Base-by-base conservation (phyloP, 2,329 filamentous ascomycete species). In the Amauroascus verrucosus region DNA sequence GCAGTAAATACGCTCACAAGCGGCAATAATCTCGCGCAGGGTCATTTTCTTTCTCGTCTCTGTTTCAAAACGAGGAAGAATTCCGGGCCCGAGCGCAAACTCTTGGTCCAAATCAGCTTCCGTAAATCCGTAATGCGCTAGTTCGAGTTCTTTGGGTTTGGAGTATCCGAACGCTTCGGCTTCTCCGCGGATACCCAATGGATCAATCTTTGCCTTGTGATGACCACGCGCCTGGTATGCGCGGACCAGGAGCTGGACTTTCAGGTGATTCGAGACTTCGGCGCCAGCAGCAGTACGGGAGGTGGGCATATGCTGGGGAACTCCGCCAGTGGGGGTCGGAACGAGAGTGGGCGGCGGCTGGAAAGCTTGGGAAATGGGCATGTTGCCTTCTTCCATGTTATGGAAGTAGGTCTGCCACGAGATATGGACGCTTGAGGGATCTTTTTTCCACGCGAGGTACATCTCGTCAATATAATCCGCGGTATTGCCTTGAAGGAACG, bases 401-500 rank as follows among this genome's bases (percentile, higher is more conserved):
- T 84, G 88, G 81, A 98, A 98, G 80, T 98, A 98, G 68, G 94
- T 84, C 76, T 95, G 91, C 93, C 93, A 98, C 70, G 93, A 98
- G 64, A 95, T 80, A 73, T 98, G 93, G 56, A 98, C 93, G 67
- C 88, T 95, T 64, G 83, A 80, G 50, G 93, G 90, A 64, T 98
- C 89, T 60, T 86, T 78, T 75, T 91, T 95, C 93, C 93, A 98
- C 69, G 90, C 84, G 76, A 96, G 77, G 74, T 98, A 98, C 93
- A 98, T 98, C 77, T 96, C 93, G 72, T 98, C 93, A 69, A 98
- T 88, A 76, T 98, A 98, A 77, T 95, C 96, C 73, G 93, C 93
- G 57, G 91, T 93, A 77, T 88, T 97, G 62, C 93, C 93, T 59
- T 89, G 88, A 57, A 98, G 81, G 79, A 98, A 98, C 75, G 84